phyloP scores from a whole-genome alignment of 169 alveolate genomes.

The Plasmodium vivax region DNA sequence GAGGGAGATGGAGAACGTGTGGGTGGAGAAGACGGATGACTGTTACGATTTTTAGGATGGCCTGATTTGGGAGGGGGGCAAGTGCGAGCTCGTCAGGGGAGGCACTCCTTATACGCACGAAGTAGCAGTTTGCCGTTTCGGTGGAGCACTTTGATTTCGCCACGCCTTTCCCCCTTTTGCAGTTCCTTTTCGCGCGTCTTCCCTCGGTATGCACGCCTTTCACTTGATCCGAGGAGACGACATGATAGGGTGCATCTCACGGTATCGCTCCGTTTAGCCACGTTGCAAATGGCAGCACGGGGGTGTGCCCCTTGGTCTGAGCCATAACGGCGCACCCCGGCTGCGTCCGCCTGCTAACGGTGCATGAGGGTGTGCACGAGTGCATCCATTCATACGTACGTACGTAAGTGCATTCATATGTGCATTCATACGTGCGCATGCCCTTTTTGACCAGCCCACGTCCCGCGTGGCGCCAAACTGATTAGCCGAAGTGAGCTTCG shows the following conservation, averaged over 20 bases:
- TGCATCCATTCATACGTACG: too few species aligned
- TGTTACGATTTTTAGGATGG: constrained; percentile 32
- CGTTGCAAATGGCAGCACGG: not conserved
- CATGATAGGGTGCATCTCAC: not conserved
- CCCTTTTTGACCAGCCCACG: not conserved
- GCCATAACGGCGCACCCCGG: not conserved
- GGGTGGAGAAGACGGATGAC: constrained; percentile 71
- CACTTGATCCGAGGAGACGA: not conserved
- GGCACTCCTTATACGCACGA: not conserved
- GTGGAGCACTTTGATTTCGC: not conserved
- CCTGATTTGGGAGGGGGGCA: not conserved
- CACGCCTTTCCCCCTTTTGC: not conserved
- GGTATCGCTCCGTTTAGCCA: not conserved
- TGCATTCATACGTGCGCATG: not conserved
- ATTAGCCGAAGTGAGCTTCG: not conserved
- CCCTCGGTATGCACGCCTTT: not conserved
- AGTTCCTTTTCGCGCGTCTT: not conserved
- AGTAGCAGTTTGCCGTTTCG: not conserved
- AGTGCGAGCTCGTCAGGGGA: not conserved
- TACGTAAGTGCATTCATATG: too few species aligned
- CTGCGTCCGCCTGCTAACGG: not conserved
- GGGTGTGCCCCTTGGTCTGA: not conserved
- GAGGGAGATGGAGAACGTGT: constrained; percentile 37
- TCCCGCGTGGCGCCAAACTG: not conserved
- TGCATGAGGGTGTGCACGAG: not conserved